Percentiles rank a stretch among this genome's conserved stretches.
Evolutionary conservation across 176 grass and related monocot species (phyloP).

Genomic region (Bromus sterilis): DNA sequence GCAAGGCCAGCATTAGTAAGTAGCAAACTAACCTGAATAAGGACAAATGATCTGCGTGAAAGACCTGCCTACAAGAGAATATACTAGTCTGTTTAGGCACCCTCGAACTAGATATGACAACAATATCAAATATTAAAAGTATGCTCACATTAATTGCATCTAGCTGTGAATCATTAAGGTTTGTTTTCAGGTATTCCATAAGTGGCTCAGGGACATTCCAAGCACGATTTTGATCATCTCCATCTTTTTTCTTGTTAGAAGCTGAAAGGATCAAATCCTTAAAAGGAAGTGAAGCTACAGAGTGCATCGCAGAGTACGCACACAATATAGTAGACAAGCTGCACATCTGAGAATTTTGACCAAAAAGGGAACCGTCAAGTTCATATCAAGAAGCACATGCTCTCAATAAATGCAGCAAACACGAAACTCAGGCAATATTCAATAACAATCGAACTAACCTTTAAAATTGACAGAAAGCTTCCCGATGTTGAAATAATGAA

Average conservation of each 20-base stretch:
- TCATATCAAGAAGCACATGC: not conserved
- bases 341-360: constrained; percentile 57
- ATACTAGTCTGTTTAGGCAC: constrained; percentile 22
- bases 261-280: constrained; percentile 88
- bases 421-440: not conserved
- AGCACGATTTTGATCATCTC: constrained; percentile 46
- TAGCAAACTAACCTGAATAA: constrained; percentile 66
- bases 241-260: constrained; percentile 39
- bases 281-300: constrained; percentile 74
- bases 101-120: not conserved
- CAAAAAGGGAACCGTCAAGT: constrained; percentile 17
- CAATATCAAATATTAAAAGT: constrained; percentile 12
- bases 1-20: not conserved
- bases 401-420: not conserved
- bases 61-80: constrained; percentile 73
- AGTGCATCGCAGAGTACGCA: constrained; percentile 74
- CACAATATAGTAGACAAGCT: constrained; percentile 90
- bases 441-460: constrained; percentile 34
- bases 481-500: constrained; percentile 31
- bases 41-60: constrained; percentile 88
- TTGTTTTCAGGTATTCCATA: constrained; percentile 71
- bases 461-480: constrained; percentile 62
- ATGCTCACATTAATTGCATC: constrained; percentile 78
- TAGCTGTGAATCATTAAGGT: constrained; percentile 86
- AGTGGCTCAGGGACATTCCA: constrained; percentile 85